Evolutionary conservation across 73 alveolate genomes (phyloP), one percentile per base, ranked within the genome.

Genomic region (Paramecium sexaurelia): DNA sequence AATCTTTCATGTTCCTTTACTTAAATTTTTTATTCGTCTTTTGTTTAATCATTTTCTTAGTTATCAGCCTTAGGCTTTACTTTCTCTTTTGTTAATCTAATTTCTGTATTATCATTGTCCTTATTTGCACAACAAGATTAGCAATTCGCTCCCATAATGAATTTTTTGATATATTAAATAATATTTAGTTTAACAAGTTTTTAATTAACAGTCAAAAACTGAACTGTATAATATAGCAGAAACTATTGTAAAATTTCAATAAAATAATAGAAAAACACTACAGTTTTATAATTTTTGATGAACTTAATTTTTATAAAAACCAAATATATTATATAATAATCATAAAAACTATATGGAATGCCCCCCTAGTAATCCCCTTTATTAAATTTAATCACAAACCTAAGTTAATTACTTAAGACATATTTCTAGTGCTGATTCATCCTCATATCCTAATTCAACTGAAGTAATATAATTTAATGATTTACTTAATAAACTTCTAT

Each of bases 1-100:
- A 71, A 71, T 71, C 86, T 71, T 20, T 71, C 86, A 71, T 71
- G 86, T 29, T 71, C 86, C 35, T 71, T 71, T 35, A 40, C 66
- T 71, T 71, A 71, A 32, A 37, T 33, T 17, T 32, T 71, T n/a
- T 35, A 35, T 20, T 71, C 86, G 6, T 37, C 86, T 37, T 71
- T 71, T 36, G 32, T 71, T 33, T 33, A 6, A 6, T 71, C 86
- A 71, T 71, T 71, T 8, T 71, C 56, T 19, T 71, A 27, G 3
- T 71, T 71, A 19, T 71, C 55, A 6, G 55, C 5, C 13, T 71
- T 71, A 3, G 55, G 56, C 13, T 35, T 71, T 35, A 15, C 36
- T 71, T 32, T 35, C 6, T 71, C 56, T 11, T 71, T 32, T 0
- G 36, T 35, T n/a, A 51, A 51, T 51, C 27, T 29, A 0, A 71